These are phyloP conservation scores for Paecilomyces dactylethromorphus DNA, from an alignment of 2,329 filamentous ascomycete species.

Conservation along the genomic window DNA sequence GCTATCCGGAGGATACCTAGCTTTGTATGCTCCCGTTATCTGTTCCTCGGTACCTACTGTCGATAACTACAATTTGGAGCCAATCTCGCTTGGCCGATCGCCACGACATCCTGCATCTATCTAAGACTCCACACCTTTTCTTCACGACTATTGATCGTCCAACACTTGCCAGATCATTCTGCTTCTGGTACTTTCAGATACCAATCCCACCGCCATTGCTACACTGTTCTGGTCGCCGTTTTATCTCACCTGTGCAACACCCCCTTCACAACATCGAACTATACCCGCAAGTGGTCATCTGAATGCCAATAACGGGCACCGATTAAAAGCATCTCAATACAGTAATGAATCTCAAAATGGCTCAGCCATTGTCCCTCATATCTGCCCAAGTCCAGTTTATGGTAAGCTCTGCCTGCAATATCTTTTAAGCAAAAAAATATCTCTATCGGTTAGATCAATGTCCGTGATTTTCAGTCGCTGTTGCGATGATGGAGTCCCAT, in stretches of 20 bases:
- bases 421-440: not conserved
- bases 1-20: not conserved
- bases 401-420: conserved; percentile 12
- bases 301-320: not conserved
- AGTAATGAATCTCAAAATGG: conserved; percentile 12
- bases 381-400: conserved; percentile 27
- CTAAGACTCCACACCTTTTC: not conserved
- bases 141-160: not conserved
- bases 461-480: not conserved
- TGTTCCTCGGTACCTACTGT: not conserved
- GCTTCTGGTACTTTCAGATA: not conserved
- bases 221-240: not conserved
- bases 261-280: not conserved
- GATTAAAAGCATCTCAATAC: not conserved
- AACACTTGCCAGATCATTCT: not conserved
- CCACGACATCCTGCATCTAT: conserved; percentile 3
- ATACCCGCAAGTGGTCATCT: not conserved
- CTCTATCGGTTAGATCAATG: not conserved
- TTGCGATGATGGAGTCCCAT: not conserved
- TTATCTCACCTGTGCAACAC: not conserved
- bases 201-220: not conserved
- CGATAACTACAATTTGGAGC: not conserved
- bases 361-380: conserved; percentile 21
- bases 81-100: not conserved
- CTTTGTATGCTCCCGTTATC: not conserved